Conservation (phyloP, 2,329 filamentous ascomycete genomes). For the Ophiostoma triangulosporum region DNA sequence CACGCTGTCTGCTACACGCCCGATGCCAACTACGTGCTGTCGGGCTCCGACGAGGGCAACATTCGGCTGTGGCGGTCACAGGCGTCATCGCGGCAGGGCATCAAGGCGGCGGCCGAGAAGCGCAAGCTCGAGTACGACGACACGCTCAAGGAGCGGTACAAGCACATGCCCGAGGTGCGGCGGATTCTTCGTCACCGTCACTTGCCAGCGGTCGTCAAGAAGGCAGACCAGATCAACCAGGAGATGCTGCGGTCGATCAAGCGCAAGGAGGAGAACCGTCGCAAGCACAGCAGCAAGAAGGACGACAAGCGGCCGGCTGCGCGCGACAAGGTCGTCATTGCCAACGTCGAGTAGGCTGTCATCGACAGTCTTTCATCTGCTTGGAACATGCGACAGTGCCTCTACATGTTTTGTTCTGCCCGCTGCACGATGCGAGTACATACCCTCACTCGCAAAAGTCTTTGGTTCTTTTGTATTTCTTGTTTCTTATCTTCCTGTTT, state of each 20-base stretch:
- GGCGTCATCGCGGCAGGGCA: constrained; percentile 67
- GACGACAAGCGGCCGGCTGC: constrained; percentile 41
- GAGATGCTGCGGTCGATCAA: constrained; percentile 83
- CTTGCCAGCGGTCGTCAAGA: constrained; percentile 85
- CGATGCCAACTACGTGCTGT: constrained; percentile 79
- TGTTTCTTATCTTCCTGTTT: not conserved
- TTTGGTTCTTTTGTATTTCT: not conserved
- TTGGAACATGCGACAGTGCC: too few species aligned
- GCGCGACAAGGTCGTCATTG: constrained; percentile 84
- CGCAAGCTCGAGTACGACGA: constrained; percentile 87
- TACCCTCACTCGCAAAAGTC: not conserved
- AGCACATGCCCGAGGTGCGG: constrained; percentile 91
- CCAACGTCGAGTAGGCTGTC: constrained; percentile 35
- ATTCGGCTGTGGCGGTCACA: constrained; percentile 73
- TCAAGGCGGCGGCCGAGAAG: constrained; percentile 74
- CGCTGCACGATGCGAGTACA: too few species aligned
- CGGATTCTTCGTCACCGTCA: constrained; percentile 86
- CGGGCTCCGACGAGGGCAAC: constrained; percentile 88
- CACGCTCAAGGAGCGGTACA: constrained; percentile 67
- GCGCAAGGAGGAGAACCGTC: constrained; percentile 83
- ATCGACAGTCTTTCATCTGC: not conserved
- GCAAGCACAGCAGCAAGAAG: constrained; percentile 79
- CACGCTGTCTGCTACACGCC: constrained; percentile 44
- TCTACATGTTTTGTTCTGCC: too few species aligned
- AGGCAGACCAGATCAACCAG: constrained; percentile 85